Evolutionary conservation across 1,284 basidiomycete genomes (phyloP), one percentile per base, ranked within the genome.

Genomic region (Papiliotrema laurentii): DNA sequence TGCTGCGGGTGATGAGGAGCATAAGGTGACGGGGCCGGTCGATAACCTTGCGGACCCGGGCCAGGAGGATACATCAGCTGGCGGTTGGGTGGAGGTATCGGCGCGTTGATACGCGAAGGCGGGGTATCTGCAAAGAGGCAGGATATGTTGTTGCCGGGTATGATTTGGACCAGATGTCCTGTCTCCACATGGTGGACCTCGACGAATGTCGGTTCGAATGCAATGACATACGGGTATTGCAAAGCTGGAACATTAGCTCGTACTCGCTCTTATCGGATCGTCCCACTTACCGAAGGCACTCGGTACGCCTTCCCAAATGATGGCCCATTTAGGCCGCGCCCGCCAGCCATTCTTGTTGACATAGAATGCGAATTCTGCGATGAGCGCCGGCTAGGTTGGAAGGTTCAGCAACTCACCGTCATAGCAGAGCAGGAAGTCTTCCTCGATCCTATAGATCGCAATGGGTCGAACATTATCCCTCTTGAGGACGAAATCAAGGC

Each of bases 391-490:
- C 28, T 18, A 43, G 13, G 14, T n/a, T 24, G 6, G 16, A 26
- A 4, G 27, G 21, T 42, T 33, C 6, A 24, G 24, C 13, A 14
- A 36, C 82, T 66, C 57, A 92, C 90, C 90, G 74, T 97, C 94
- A 75, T 98, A 99, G 72, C 96, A 99, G 37, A 99, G 75, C 53
- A 99, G 75, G 74, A 99, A 98, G 68, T 97, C 94, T 64, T 92
- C 91, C 59, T 93, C 90, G 57, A 98, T 89, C 44, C 94, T 82
- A 73, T 94, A 99, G 55, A 99, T 97, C 6, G 93, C 90, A 78
- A 98, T 88, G 7, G 96, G 96, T 51, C 87, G 81, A 43, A 96
- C 80, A 64, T 85, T 87, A 68, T 96, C 92, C 50, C 85, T 78
- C 72, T 87, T 89, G 57, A 90, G 80, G 26, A 97, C 90, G 77